Conservation (phyloP, 192 early-diverging fungal genomes). For the Entomortierella lignicola region DNA sequence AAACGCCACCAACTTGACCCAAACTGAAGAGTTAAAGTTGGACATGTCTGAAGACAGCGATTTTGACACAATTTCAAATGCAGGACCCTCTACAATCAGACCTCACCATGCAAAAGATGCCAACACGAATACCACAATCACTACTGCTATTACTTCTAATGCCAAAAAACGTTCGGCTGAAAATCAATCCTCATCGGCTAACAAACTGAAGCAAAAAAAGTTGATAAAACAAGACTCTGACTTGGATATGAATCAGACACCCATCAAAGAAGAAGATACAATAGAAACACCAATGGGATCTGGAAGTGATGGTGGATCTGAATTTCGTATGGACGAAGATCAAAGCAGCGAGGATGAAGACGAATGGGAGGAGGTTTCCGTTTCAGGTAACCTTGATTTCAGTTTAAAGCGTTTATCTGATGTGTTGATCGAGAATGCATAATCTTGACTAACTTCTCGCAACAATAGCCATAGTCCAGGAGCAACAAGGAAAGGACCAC, state of each 20-base stretch:
- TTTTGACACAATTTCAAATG: neutral
- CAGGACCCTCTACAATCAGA: neutral
- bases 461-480: slow-evolving; percentile 1
- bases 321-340: slow-evolving; percentile 13
- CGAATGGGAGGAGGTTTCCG: slow-evolving; percentile 61
- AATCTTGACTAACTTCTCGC: neutral
- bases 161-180: slow-evolving; percentile 1
- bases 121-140: neutral
- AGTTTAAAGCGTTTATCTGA: neutral
- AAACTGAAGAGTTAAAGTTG: neutral
- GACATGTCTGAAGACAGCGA: slow-evolving; percentile 18
- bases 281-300: neutral
- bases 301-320: slow-evolving; percentile 12
- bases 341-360: slow-evolving; percentile 40
- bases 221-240: neutral
- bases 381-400: slow-evolving; percentile 20
- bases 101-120: neutral
- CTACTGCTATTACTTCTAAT: neutral
- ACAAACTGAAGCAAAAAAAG: slow-evolving; percentile 4
- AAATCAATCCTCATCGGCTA: neutral
- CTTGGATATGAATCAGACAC: neutral
- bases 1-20: slow-evolving; percentile 38
- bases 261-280: neutral
- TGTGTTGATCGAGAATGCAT: neutral
- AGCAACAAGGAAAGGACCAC: neutral